Evolutionary conservation across 345 rosid genomes (phyloP), one percentile per base, ranked within the genome.

Genomic region (Anacardium occidentale): DNA sequence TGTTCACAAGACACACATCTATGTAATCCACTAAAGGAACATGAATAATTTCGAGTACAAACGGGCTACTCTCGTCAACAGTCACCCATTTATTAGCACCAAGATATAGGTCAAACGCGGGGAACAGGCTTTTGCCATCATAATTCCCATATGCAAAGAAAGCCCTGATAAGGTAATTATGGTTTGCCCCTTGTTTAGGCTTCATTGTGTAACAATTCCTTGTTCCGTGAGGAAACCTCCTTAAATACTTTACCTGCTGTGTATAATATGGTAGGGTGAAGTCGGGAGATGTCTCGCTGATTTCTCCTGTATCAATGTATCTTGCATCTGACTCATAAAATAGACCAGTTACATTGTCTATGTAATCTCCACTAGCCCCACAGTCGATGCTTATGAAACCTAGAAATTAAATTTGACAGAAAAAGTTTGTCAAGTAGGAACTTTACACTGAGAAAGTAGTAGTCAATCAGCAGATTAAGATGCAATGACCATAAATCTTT

Each of bases 1-100:
- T 72, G 26, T 81, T 81, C 2, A 78, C 26, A 6, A 75, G 75
- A 26, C 82, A 81, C 0, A 78, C 47, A 26, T 78, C 62, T 1
- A 72, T 66, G 0, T 18, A 21, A 29, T 81, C 81, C 2, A 24
- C 20, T 0, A 34, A 5, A 21, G 61, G 14, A 3, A 67, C 29
- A 22, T 74, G 56, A n/a, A 77, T 21, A 17, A 74, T 26, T 8
- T 80, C 76, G 1, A 13, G 0, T 50, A 12, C 18, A 0, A 37
- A 0, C 0, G 0, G 1, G 1, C 0, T 3, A 0, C 0, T 0
- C n/a, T 12, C 0, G 2, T 2, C 0, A 15, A 73, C 54, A 0
- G 78, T 70, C 2, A 0, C 0, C 80, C 69, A 77, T 14, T 48
- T 51, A 63, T 69, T 73, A 18, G 52, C 72, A 0, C 74, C 80